Conservation (phyloP, 192 early-diverging fungal genomes). For the Coemansia sp. region DNA sequence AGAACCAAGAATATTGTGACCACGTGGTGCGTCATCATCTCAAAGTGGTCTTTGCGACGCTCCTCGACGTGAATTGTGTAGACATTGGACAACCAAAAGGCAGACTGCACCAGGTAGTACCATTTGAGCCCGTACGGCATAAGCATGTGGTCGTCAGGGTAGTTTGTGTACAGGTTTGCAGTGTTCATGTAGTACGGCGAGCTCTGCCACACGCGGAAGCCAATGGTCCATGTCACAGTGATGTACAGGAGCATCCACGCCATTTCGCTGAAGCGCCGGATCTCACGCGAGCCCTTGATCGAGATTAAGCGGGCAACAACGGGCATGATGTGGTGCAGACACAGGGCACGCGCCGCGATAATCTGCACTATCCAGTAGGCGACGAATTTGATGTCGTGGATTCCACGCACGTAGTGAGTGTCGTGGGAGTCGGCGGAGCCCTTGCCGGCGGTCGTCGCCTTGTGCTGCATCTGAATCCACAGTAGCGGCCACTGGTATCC, state of each 20-base stretch:
- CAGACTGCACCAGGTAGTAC: conserved; percentile 53
- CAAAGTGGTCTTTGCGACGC: conserved; percentile 54
- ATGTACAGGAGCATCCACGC: conserved; percentile 55
- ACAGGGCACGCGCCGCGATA: conserved; percentile 60
- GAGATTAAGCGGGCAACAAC: conserved; percentile 21
- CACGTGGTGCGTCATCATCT: conserved; percentile 57
- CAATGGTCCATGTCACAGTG: conserved; percentile 33
- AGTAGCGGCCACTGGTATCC: conserved; percentile 35
- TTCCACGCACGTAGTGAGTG: conserved; percentile 45
- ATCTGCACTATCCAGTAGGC: conserved; percentile 66
- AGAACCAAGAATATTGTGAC: conserved; percentile 55
- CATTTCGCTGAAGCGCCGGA: conserved; percentile 58
- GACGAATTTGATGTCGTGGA: conserved; percentile 63
- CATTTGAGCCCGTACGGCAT: conserved; percentile 53
- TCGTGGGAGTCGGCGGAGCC: not conserved
- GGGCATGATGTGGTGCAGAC: conserved; percentile 54
- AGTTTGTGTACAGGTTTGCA: conserved; percentile 48
- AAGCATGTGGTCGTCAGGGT: conserved; percentile 50
- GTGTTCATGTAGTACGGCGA: conserved; percentile 55
- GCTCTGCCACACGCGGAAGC: conserved; percentile 27
- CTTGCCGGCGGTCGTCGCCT: conserved; percentile 1
- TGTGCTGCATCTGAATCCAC: conserved; percentile 41
- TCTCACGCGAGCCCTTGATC: conserved; percentile 22
- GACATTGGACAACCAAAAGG: conserved; percentile 55
- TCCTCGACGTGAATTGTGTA: conserved; percentile 56